Evolutionary conservation across 164 flowering plant species (phyloP).

Genomic region (Stephania cephalantha): DNA sequence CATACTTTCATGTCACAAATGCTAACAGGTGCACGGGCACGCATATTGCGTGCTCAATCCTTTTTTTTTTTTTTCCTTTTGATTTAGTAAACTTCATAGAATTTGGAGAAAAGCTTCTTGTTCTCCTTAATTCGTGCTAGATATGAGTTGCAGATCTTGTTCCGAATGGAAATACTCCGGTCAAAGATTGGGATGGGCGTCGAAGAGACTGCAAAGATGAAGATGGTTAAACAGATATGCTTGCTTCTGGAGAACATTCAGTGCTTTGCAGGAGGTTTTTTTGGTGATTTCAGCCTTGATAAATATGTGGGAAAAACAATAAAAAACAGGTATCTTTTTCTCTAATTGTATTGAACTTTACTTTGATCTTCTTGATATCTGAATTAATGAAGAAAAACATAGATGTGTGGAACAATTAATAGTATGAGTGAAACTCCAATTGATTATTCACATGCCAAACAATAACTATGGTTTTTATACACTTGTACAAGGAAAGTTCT

Average conservation of each 20-base stretch:
- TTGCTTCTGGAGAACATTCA: slow-evolving; percentile 60
- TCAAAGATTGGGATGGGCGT: slow-evolving; percentile 42
- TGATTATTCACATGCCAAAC: no score
- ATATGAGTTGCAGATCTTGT: slow-evolving; percentile 82
- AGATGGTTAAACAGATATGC: slow-evolving; percentile 81
- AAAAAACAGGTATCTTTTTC: slow-evolving; percentile 50
- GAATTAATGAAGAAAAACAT: not conserved
- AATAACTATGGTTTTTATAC: no score
- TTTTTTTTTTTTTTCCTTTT: not conserved
- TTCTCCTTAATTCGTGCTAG: slow-evolving; percentile 54
- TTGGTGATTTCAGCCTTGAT: slow-evolving; percentile 73
- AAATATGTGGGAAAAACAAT: slow-evolving; percentile 61
- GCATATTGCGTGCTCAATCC: not conserved
- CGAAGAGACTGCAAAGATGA: slow-evolving; percentile 44
- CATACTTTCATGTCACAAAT: not conserved
- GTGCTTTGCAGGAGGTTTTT: slow-evolving; percentile 69
- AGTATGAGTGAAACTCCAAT: no score
- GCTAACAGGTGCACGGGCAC: not conserved
- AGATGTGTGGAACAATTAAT: no score
- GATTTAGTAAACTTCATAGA: not conserved
- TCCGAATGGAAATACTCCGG: slow-evolving; percentile 82
- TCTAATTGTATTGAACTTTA: not conserved
- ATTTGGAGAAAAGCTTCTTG: not conserved
- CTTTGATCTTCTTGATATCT: not conserved
- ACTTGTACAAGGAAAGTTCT: no score